Base-by-base conservation (phyloP, 2,329 filamentous ascomycete species). In the Aureobasidium uvarum region DNA sequence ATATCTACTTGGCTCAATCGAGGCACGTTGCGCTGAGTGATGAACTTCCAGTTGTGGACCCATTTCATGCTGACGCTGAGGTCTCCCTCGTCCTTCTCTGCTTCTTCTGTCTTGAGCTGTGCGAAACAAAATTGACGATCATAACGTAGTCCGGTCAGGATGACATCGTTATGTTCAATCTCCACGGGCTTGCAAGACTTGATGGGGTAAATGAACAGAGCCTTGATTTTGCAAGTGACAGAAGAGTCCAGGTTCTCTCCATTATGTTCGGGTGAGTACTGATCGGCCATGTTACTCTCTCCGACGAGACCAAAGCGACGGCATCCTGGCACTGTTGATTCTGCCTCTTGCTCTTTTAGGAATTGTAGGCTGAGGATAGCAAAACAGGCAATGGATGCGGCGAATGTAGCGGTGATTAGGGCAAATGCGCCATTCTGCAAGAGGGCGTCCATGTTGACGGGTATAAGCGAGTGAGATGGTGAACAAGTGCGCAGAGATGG, bases 71-170 rank as follows among this genome's bases (percentile, higher is more conserved):
- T 76, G 38, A 75, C 73, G 20, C 71, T 71, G 10, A 73, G 72
- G 58, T 77, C 73, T 36, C 73, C 66, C 20, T 78, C 76, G 2
- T 81, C 79, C 81, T 74, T 79, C 80, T 67, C 84, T 72, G 38
- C 59, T 20, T 67, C 63, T 43, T 69, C 75, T 5, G 76, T 76
- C 41, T 79, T 74, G 46, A 81, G 75, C 75, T 93, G 89, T 1
- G 90, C 92, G 74, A 97, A 91, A 55, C 86, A 89, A 79, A 92
- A 96, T 70, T 94, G 85, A 6, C 92, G 86, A 77, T 97, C 92
- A 75, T 89, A 90, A 74, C 89, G 84, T 65, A 96, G 64, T 1
- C 92, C 92, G 2, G 85, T 85, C 6, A 85, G 79, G 52, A 91
- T 77, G 18, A 95, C 82, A 63, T 85, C 83, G 67, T 85, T 85